These are phyloP conservation scores for Amanita brunnescens DNA, from an alignment of 768 basidiomycete genomes.

Conservation along the genomic window DNA sequence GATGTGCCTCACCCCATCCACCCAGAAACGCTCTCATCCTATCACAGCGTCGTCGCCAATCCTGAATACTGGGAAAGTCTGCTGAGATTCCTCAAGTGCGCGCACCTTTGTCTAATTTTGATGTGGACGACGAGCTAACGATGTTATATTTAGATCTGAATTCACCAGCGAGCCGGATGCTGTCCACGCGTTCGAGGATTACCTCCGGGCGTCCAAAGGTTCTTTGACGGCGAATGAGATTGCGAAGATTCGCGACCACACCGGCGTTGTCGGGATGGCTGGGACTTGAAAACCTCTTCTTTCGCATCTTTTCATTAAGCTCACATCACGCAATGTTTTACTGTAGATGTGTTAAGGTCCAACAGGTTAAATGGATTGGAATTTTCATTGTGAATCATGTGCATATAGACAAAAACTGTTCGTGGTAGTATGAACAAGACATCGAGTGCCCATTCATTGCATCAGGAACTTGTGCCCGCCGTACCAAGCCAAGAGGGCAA, in stretches of 20 bases:
- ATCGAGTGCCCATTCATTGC: too few relatives aligned
- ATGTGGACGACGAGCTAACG: neutral
- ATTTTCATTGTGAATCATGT: neutral
- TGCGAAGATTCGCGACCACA: conserved; percentile 83
- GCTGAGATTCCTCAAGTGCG: conserved; percentile 54
- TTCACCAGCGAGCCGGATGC: conserved; percentile 59
- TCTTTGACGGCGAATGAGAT: conserved; percentile 78
- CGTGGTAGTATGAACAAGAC: neutral
- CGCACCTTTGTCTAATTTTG: conserved; percentile 8
- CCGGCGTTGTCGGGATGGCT: conserved; percentile 85
- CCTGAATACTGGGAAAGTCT: conserved; percentile 78
- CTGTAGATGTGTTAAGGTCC: neutral
- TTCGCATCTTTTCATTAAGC: too few relatives aligned
- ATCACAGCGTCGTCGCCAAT: conserved; percentile 60
- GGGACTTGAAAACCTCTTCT: conserved; percentile 41
- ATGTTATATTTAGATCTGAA: conserved; percentile 37
- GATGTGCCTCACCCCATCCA: conserved; percentile 32
- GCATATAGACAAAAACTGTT: neutral
- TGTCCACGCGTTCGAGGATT: conserved; percentile 74
- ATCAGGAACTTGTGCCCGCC: too few relatives aligned
- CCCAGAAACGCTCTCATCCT: conserved; percentile 42
- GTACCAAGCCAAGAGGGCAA: too few relatives aligned
- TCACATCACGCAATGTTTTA: neutral
- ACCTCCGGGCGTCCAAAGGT: conserved; percentile 74
- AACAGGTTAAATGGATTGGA: neutral